Evolutionary conservation across 169 alveolate species (phyloP), one percentile per base, ranked within the genome.

Genomic region (Plasmodium sp.): DNA sequence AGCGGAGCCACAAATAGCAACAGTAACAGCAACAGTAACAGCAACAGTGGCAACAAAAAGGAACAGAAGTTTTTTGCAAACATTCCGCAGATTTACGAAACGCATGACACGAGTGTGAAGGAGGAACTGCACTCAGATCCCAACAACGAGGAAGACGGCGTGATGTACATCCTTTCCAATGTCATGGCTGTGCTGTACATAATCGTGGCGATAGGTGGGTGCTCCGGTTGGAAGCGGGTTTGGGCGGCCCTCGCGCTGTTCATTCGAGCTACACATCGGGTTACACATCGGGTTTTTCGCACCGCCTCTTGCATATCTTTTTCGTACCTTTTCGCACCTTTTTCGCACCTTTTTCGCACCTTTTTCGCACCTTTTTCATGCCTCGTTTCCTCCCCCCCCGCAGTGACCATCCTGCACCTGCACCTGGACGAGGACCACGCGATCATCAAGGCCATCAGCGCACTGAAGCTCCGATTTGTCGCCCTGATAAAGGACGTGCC

Each of bases 81-180:
- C 14, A 81, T 88, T 3, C 91, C 94, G 31, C 94, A 88, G 72
- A 88, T 88, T 62, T 88, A 88, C 81, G 94, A 88, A 88, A 88
- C 90, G 33, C 73, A 80, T 77, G 94, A 88, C 51, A 39, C 94
- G n/a, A 73, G 16, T 58, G 16, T 75, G n/a, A 88, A 43, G 51
- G 94, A 88, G 6, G 83, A 79, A 79, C 34, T 36, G 3, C 84
- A 88, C 27, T 16, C 43, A 9, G 73, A 34, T 36, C 71, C 41
- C 48, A 74, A 80, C 18, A 54, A 79, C 14, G 73, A 41, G 73
- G 33, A 77, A 16, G 79, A 67, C 41, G 56, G 22, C 16, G 90
- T 62, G n/a, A 31, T 34, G 45, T 79, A 81, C 54, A 62, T 62
- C 39, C 45, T 85, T 34, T 58, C 94, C 27, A 88, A 88, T 80